Percentiles rank a stretch among this genome's conserved stretches.
Evolutionary conservation across 495 filamentous ascomycete genomes (phyloP).

Genomic region (Lasiosphaeria hispida): DNA sequence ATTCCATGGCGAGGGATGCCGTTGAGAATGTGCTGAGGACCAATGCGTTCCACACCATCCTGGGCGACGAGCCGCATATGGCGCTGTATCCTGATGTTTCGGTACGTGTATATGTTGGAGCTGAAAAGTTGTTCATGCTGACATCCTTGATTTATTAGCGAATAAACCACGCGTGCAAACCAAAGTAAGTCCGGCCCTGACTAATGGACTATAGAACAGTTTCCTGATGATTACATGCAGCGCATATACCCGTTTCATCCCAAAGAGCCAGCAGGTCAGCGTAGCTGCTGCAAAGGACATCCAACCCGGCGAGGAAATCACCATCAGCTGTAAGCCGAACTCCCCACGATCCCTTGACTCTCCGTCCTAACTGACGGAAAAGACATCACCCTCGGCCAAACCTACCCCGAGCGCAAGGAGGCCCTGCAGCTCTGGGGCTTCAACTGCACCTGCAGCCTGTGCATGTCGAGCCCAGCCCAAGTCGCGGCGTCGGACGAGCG

Average conservation of each 20-base stretch:
- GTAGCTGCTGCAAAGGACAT: constrained; percentile 36
- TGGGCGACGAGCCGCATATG: constrained; percentile 34
- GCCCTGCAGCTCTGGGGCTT: constrained; percentile 38
- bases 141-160: constrained; percentile 20
- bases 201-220: not conserved
- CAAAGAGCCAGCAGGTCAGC: constrained; percentile 30
- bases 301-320: constrained; percentile 39
- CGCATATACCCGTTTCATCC: constrained; percentile 38
- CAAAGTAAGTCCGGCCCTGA: constrained; percentile 33
- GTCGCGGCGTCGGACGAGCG: constrained; percentile 36
- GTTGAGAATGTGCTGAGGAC: constrained; percentile 42
- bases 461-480: constrained; percentile 26
- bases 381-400: constrained; percentile 35
- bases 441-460: constrained; percentile 39
- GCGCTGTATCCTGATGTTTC: constrained; percentile 38
- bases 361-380: not conserved
- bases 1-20: constrained; percentile 29
- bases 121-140: not conserved
- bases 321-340: constrained; percentile 36
- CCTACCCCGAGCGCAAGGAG: constrained; percentile 24
- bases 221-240: constrained; percentile 11
- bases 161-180: constrained; percentile 42
- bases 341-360: not conserved
- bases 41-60: constrained; percentile 35
- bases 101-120: constrained; percentile 18